A percentile compares a stretch with the other conserved stretches of the same genome.
Conservation (phyloP, 495 filamentous ascomycete genomes). For the Astrothelium subdiscretum region DNA sequence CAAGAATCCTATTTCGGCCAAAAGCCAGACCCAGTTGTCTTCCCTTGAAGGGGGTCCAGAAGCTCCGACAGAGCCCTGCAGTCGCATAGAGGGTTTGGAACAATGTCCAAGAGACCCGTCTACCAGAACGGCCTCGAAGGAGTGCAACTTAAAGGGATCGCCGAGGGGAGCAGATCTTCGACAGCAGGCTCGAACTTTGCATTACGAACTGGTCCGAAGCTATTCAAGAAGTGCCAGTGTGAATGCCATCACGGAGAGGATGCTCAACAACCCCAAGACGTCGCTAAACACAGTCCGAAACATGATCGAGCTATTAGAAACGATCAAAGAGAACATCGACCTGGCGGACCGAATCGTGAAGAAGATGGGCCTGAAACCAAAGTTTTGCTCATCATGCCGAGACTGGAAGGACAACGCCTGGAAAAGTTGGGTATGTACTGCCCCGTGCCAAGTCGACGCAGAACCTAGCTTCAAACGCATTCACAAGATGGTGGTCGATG, state of each 20-base stretch:
- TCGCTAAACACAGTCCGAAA: not conserved
- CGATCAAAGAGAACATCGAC: not conserved
- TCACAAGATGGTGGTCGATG: not conserved
- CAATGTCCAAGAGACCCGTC: not conserved
- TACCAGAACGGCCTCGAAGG: not conserved
- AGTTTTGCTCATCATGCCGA: not conserved
- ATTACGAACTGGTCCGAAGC: not conserved
- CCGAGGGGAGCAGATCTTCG: not conserved
- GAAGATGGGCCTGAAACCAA: not conserved
- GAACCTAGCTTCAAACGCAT: not conserved
- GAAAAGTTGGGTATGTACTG: not conserved
- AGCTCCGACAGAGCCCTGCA: not conserved
- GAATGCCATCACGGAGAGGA: not conserved
- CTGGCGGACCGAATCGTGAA: not conserved
- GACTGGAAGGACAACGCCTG: not conserved
- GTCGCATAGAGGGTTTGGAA: not conserved
- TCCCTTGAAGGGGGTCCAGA: not conserved
- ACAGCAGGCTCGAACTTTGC: not conserved
- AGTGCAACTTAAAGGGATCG: not conserved
- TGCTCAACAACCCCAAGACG: not conserved
- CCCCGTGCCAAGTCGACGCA: not conserved
- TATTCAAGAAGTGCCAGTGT: not conserved
- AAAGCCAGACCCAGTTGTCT: not conserved
- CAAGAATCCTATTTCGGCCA: not conserved
- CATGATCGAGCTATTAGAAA: not conserved